phyloP scores from a whole-genome alignment of 73 alveolate genomes.

The Halteria grandinella region DNA sequence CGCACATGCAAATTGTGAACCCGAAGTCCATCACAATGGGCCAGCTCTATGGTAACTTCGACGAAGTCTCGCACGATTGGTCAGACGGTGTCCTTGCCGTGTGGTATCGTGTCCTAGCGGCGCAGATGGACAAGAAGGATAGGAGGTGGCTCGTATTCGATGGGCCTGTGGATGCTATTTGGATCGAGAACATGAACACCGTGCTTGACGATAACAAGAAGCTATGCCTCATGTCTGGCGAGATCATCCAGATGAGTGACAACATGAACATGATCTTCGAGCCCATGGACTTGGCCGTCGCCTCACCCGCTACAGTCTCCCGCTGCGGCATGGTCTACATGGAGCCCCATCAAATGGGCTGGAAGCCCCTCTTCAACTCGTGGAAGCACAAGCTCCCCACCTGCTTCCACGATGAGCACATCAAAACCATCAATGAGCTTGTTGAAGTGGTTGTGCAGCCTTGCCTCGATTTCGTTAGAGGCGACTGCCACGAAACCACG shows the following conservation, averaged over 20 bases:
- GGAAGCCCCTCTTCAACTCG: slow-evolving; percentile 88
- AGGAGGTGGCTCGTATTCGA: slow-evolving; percentile 98
- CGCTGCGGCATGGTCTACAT: slow-evolving; percentile 99
- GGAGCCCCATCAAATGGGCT: slow-evolving; percentile 94
- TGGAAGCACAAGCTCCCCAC: slow-evolving; percentile 93
- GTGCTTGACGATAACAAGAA: slow-evolving; percentile 98
- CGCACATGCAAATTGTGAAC: slow-evolving; percentile 86
- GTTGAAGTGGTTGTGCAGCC: slow-evolving; percentile 88
- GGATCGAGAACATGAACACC: slow-evolving; percentile 99
- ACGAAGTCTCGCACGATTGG: slow-evolving; percentile 99
- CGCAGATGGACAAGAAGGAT: slow-evolving; percentile 86
- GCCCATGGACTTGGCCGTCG: slow-evolving; percentile 99
- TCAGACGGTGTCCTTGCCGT: slow-evolving; percentile 98
- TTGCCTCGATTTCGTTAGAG: slow-evolving; percentile 71
- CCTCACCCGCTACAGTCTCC: slow-evolving; percentile 99
- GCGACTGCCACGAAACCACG: slow-evolving; percentile 72
- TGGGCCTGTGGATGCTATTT: slow-evolving; percentile 99
- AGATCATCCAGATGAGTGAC: slow-evolving; percentile 93
- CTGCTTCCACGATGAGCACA: slow-evolving; percentile 77
- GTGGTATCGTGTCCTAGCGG: slow-evolving; percentile 90
- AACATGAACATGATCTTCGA: slow-evolving; percentile 98
- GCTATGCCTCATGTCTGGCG: slow-evolving; percentile 97
- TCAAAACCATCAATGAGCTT: slow-evolving; percentile 80
- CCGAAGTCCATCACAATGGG: slow-evolving; percentile 98
- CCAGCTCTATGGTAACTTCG: slow-evolving; percentile 93